Evolutionary conservation across 1,284 basidiomycete species (phyloP), one percentile per base, ranked within the genome.

Genomic region (Naganishia albida): DNA sequence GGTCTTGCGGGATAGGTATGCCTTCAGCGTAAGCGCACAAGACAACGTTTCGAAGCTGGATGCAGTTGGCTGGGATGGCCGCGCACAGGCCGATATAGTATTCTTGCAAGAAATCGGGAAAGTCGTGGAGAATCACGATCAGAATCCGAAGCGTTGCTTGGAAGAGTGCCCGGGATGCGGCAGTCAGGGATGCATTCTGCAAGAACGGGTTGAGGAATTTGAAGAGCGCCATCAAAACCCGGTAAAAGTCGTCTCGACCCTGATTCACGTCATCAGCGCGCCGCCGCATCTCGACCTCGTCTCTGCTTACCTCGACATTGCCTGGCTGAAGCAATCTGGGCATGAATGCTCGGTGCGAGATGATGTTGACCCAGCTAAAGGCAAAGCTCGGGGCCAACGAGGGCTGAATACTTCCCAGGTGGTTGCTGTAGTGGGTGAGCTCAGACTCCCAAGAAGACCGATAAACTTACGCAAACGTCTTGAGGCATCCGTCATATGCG

Each of bases 331-430:
- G 83, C 63, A 99, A 80, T 79, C 97, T 96, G 16, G 96, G 93
- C 91, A 99, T 94, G 84, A 99, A 97, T 60, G 94, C 82, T 63
- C 95, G 85, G 80, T 99, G 96, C 50, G 95, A 97, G 72, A 99
- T 88, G 59, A 99, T 83, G 71, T 89, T 90, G 83, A 98, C 88
- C 96, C 96, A 99, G 34, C 93, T 95, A 80, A 97, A 99, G 1
- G 95, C 90, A 78, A 99, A 99, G 43, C 93, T 90, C 8, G 96
- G 96, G 83, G 98, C 99, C 80, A 94, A 94, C 6, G 88, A 89
- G 2, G 96, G 96, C 78, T 99, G 95, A 67, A 96, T 82, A 50
- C 94, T 96, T 78, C 93, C 95, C 77, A 98, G 88, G 7, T 92
- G 93, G 77, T 98, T 95, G 76, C 92, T 94, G 71, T 43, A 48